Conservation (phyloP, 768 basidiomycete genomes). For the Amyloporia xantha region DNA sequence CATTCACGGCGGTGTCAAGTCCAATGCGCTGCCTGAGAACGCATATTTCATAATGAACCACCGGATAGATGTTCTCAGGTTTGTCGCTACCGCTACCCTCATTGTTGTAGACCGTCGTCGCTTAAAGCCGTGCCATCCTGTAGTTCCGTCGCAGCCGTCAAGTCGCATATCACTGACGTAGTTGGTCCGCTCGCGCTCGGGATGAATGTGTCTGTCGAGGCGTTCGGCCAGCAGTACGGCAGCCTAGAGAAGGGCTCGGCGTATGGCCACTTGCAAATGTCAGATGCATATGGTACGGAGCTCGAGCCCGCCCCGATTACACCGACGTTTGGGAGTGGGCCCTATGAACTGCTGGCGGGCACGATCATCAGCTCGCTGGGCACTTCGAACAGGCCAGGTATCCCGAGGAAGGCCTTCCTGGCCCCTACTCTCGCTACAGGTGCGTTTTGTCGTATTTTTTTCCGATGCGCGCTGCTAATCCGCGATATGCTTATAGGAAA, state of each 20-base stretch:
- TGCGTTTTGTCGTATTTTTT: not conserved
- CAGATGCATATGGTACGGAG: slow-evolving; percentile 38
- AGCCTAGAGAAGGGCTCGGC: slow-evolving; percentile 26
- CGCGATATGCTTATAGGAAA: slow-evolving; percentile 14
- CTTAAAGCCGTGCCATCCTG: slow-evolving; percentile 26
- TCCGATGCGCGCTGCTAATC: no score
- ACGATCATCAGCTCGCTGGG: slow-evolving; percentile 22
- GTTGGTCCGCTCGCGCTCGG: slow-evolving; percentile 57
- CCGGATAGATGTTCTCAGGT: slow-evolving; percentile 42
- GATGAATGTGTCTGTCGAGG: slow-evolving; percentile 53
- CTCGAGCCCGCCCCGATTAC: slow-evolving; percentile 68
- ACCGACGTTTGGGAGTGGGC: slow-evolving; percentile 23
- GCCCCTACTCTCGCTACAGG: slow-evolving; percentile 23
- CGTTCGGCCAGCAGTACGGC: slow-evolving; percentile 44
- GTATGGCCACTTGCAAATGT: slow-evolving; percentile 46
- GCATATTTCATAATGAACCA: slow-evolving; percentile 69
- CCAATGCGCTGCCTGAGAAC: slow-evolving; percentile 76
- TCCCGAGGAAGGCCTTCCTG: slow-evolving; percentile 17
- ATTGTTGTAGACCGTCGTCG: slow-evolving; percentile 12
- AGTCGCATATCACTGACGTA: slow-evolving; percentile 39
- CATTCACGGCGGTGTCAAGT: slow-evolving; percentile 28
- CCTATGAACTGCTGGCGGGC: slow-evolving; percentile 28
- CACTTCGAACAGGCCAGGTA: slow-evolving; percentile 14
- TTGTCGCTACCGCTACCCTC: not conserved
- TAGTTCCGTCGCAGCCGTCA: slow-evolving; percentile 31